Evolutionary conservation across 306 rosid species (phyloP).

Genomic region (Pterocarpus santalinus): DNA sequence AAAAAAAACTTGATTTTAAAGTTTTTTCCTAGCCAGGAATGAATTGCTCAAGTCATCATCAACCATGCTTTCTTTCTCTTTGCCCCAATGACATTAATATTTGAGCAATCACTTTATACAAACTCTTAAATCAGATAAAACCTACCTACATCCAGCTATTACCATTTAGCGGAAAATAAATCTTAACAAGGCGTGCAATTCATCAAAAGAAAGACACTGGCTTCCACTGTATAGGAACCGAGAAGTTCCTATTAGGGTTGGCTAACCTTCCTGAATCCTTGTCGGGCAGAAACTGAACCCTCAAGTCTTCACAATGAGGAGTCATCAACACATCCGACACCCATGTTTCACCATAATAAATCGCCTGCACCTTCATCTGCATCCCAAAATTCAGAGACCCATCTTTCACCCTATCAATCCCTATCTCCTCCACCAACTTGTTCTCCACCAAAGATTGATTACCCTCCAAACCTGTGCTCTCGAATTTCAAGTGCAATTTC

Average conservation of each 20-base stretch:
- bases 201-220: slow-evolving; percentile 49
- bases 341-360: slow-evolving; percentile 51
- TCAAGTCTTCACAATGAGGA: slow-evolving; percentile 57
- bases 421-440: slow-evolving; percentile 53
- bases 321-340: slow-evolving; percentile 50
- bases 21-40: too few relatives aligned
- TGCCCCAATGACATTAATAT: neutral
- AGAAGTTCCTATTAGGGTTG: slow-evolving; percentile 46
- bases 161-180: neutral
- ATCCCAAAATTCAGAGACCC: slow-evolving; percentile 59
- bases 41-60: too few relatives aligned
- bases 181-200: neutral
- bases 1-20: too few relatives aligned
- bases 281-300: slow-evolving; percentile 32
- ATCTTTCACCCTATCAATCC: slow-evolving; percentile 49
- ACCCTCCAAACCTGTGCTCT: slow-evolving; percentile 2
- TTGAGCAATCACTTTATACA: too few relatives aligned
- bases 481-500: slow-evolving; percentile 55
- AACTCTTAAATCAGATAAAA: neutral
- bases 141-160: neutral
- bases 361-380: slow-evolving; percentile 52
- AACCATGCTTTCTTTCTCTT: neutral
- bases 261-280: slow-evolving; percentile 42
- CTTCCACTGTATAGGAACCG: slow-evolving; percentile 53
- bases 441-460: slow-evolving; percentile 43